Conservation (phyloP, 495 filamentous ascomycete genomes). For the Lentithecium fluviatile region DNA sequence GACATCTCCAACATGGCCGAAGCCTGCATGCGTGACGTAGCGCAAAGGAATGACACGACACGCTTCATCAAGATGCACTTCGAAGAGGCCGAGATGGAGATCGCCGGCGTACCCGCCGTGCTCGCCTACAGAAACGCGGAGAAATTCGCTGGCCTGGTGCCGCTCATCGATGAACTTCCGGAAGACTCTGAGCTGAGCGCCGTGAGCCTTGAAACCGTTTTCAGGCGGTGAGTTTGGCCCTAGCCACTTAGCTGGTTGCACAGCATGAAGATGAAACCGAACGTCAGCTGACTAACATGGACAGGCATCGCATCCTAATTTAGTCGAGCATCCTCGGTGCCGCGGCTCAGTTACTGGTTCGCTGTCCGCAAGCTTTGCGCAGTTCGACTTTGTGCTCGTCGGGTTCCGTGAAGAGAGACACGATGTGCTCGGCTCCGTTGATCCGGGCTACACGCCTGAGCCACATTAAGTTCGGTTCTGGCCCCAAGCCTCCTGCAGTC, state of each 20-base stretch:
- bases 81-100: constrained; percentile 92
- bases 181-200: constrained; percentile 59
- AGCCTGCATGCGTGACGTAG: constrained; percentile 69
- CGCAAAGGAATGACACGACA: constrained; percentile 63
- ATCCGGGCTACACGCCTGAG: no score
- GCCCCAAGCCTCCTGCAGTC: no score
- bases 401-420: no score
- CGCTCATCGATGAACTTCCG: constrained; percentile 82
- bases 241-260: not conserved
- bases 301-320: constrained; percentile 15
- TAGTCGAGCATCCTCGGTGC: not conserved
- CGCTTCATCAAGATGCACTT: constrained; percentile 91
- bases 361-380: no score
- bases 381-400: not conserved
- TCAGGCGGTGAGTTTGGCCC: constrained; percentile 52
- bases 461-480: no score
- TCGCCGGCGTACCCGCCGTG: constrained; percentile 82
- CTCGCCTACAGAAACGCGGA: constrained; percentile 87
- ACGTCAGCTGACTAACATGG: constrained; percentile 17
- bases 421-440: no score
- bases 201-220: constrained; percentile 58
- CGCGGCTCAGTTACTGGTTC: not conserved
- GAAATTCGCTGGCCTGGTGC: constrained; percentile 84
- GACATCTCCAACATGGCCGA: constrained; percentile 73
- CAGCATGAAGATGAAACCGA: constrained; percentile 4